phyloP scores from a whole-genome alignment of 768 basidiomycete species.

The Udeniomyces megalosporus region DNA sequence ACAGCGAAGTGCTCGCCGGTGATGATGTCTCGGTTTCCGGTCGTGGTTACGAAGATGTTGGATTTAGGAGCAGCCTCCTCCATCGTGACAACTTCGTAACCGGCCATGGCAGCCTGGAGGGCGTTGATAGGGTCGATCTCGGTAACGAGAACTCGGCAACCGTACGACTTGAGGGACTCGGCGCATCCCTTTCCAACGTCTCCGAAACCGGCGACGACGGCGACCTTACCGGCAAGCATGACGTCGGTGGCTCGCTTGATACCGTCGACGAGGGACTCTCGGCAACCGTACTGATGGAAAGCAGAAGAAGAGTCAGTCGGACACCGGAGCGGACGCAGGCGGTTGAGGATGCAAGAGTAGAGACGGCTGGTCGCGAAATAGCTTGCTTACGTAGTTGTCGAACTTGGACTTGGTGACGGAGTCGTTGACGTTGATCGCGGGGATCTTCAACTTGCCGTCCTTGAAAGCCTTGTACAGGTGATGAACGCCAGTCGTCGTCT shows the following conservation, averaged over 20 bases:
- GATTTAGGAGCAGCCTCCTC: conserved; percentile 78
- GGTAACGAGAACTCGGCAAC: conserved; percentile 85
- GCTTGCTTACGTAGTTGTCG: conserved; percentile 31
- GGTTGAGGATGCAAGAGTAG: not conserved
- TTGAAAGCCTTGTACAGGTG: conserved; percentile 97
- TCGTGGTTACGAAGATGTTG: conserved; percentile 95
- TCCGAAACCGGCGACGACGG: conserved; percentile 95
- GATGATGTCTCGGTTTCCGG: conserved; percentile 97
- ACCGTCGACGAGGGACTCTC: conserved; percentile 97
- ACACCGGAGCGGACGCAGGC: not conserved
- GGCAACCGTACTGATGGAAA: conserved; percentile 67
- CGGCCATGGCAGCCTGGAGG: conserved; percentile 98
- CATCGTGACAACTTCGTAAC: conserved; percentile 97
- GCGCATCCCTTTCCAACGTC: conserved; percentile 99
- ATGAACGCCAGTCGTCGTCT: conserved; percentile 99
- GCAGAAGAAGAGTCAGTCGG: not conserved
- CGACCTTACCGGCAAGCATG: conserved; percentile 99
- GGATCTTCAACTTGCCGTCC: conserved; percentile 86
- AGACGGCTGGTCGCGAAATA: no score
- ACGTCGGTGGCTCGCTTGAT: conserved; percentile 99
- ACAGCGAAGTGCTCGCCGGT: conserved; percentile 71
- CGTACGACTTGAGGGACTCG: conserved; percentile 91
- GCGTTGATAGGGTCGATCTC: conserved; percentile 99
- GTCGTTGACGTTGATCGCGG: conserved; percentile 99
- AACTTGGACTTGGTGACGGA: conserved; percentile 99